A percentile compares a stretch with the other conserved stretches of the same genome.
Conservation (phyloP, 495 filamentous ascomycete genomes). For the Neurospora sp. region DNA sequence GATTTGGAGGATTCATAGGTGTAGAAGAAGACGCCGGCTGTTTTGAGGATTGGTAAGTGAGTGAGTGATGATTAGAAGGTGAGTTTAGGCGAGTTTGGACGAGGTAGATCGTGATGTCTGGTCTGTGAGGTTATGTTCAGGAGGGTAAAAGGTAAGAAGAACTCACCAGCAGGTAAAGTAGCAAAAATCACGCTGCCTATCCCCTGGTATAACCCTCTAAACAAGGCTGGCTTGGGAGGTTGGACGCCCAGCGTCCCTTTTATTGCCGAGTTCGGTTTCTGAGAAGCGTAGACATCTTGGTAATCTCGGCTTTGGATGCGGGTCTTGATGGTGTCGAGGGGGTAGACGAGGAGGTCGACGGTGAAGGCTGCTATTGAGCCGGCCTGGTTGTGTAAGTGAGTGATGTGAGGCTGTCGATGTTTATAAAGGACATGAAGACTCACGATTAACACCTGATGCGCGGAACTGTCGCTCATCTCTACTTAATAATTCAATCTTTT, state of each 20-base stretch:
- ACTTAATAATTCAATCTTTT: too few relatives aligned
- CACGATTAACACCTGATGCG: too few relatives aligned
- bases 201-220: conserved; percentile 77
- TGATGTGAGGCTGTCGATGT: too few relatives aligned
- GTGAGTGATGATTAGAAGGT: background rate
- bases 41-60: background rate
- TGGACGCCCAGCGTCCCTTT: conserved; percentile 43
- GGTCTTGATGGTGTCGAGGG: conserved; percentile 78
- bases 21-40: conserved; percentile 83
- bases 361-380: conserved; percentile 73
- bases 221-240: conserved; percentile 26
- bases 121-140: background rate
- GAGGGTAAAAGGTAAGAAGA: background rate
- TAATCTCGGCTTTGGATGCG: conserved; percentile 69
- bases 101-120: too few relatives aligned
- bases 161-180: conserved; percentile 71
- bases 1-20: conserved; percentile 72
- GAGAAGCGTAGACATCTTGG: conserved; percentile 46
- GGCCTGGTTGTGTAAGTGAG: conserved; percentile 36
- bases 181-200: conserved; percentile 81
- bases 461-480: too few relatives aligned
- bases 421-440: too few relatives aligned
- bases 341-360: conserved; percentile 73
- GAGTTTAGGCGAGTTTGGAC: too few relatives aligned
- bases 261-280: conserved; percentile 22